Conservation (phyloP, 2,329 filamentous ascomycete species). For the Proliferodiscus dingleyae region DNA sequence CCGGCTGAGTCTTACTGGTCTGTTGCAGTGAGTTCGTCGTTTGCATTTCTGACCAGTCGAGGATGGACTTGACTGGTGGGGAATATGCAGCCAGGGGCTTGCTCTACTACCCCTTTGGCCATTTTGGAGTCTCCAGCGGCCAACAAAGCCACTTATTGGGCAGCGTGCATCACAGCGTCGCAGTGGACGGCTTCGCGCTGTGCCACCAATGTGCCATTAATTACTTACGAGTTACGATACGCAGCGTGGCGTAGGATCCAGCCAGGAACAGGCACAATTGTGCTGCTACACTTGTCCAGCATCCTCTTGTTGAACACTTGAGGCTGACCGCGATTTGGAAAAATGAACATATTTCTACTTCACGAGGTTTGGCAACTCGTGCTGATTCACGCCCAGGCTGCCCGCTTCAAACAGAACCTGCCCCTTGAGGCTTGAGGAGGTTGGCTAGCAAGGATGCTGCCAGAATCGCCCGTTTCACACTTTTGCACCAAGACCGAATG, state of each 20-base stretch:
- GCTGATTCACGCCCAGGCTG: too few species aligned
- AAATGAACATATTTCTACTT: too few species aligned
- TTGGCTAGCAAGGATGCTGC: background rate
- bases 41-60: background rate
- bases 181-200: background rate
- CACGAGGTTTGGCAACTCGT: too few species aligned
- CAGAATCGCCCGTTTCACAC: slow-evolving; percentile 2
- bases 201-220: background rate
- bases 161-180: background rate
- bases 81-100: background rate
- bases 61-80: background rate
- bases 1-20: background rate
- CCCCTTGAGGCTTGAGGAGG: too few species aligned
- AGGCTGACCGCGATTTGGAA: background rate
- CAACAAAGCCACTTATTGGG: background rate
- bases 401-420: background rate
- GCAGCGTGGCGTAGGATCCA: background rate
- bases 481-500: background rate
- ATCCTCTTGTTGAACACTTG: too few species aligned
- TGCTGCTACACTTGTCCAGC: background rate
- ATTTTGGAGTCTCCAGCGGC: background rate
- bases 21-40: background rate
- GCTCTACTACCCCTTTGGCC: background rate
- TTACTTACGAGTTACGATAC: background rate
- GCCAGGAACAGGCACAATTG: background rate